A percentile compares a stretch with the other conserved stretches of the same genome.
Evolutionary conservation across 139 green algal genomes (phyloP).

Genomic region (Astrephomene gubernaculifera): DNA sequence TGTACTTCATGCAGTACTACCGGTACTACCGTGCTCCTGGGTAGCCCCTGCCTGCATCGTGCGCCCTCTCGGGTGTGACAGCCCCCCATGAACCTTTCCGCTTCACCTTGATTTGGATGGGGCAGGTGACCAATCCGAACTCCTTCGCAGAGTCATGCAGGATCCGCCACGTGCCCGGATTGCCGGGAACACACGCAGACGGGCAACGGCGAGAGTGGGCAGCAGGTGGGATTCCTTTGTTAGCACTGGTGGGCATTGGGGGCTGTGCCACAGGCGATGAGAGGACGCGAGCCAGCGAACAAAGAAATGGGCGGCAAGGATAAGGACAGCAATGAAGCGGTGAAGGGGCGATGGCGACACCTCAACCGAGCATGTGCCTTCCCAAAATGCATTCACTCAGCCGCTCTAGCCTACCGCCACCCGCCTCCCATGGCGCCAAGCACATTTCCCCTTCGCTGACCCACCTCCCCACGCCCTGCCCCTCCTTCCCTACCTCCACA

Average conservation of each 20-base stretch:
- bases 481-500: conserved; percentile 7
- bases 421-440: not conserved
- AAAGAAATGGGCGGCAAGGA: not conserved
- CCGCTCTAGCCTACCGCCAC: not conserved
- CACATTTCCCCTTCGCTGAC: not conserved
- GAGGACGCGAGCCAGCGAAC: too few relatives aligned
- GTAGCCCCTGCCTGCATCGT: too few relatives aligned
- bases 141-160: not conserved
- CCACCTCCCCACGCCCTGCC: not conserved
- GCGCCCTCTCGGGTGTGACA: too few relatives aligned
- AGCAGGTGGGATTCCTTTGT: not conserved
- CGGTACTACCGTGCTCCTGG: too few relatives aligned
- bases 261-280: not conserved
- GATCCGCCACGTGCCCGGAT: not conserved
- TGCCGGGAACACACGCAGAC: not conserved
- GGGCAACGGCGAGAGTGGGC: not conserved
- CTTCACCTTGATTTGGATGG: conserved; percentile 29
- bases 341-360: too few relatives aligned
- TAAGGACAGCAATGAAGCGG: too few relatives aligned
- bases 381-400: too few relatives aligned
- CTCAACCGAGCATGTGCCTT: too few relatives aligned
- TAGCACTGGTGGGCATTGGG: not conserved
- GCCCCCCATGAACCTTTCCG: too few relatives aligned
- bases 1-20: not conserved
- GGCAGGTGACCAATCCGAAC: conserved; percentile 17